These are phyloP conservation scores for Grosmannia huntii DNA, from an alignment of 2,329 filamentous ascomycete species.

Conservation along the genomic window DNA sequence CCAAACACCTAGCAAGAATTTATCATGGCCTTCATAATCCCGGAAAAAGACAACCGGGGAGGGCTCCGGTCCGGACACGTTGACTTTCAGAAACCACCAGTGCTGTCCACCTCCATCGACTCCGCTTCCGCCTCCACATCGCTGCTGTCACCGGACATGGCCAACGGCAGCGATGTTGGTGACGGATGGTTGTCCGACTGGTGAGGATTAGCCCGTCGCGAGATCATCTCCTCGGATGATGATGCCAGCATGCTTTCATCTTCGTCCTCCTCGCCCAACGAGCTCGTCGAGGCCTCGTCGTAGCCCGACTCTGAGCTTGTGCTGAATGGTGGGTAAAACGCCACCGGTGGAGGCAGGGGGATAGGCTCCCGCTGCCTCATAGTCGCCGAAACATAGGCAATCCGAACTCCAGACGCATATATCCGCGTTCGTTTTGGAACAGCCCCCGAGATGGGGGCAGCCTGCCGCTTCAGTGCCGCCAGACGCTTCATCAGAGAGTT, in stretches of 20 bases:
- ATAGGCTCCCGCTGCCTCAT: conserved; percentile 32
- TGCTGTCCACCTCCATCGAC: neutral
- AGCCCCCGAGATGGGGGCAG: conserved; percentile 5
- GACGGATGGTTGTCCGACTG: conserved; percentile 25
- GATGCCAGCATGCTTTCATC: conserved; percentile 19
- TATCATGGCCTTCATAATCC: neutral
- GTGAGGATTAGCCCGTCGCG: conserved; percentile 22
- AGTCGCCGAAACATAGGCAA: conserved; percentile 31
- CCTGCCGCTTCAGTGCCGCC: conserved; percentile 15
- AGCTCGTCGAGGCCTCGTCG: conserved; percentile 16
- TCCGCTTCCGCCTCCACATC: conserved; percentile 10
- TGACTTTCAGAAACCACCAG: neutral
- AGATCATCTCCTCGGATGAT: conserved; percentile 18
- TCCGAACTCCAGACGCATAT: conserved; percentile 18
- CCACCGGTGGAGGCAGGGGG: conserved; percentile 37
- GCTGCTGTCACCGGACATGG: conserved; percentile 27
- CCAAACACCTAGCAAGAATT: neutral
- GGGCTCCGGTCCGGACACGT: neutral
- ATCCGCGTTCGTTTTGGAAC: neutral
- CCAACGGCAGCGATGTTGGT: conserved; percentile 23
- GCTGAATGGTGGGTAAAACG: conserved; percentile 37
- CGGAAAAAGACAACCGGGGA: too few relatives aligned
- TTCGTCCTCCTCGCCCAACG: conserved; percentile 20
- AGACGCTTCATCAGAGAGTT: conserved; percentile 29
- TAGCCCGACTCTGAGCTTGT: conserved; percentile 20